These are phyloP conservation scores for Monoraphidium neglectum DNA, from an alignment of 139 green algal genomes.

Conservation along the genomic window DNA sequence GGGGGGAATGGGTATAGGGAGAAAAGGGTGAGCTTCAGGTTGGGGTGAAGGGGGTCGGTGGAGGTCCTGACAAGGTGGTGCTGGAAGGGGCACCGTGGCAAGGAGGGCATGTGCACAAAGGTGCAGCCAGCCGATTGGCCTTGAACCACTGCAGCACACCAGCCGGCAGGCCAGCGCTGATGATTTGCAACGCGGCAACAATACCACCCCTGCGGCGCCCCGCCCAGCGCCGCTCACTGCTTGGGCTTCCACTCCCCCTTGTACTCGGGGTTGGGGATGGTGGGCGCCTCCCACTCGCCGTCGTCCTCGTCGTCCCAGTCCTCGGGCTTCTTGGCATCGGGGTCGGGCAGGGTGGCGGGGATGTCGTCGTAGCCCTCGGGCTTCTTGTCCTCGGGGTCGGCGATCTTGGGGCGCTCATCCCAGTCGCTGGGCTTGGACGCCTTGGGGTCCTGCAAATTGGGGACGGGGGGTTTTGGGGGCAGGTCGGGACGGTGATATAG, in stretches of 20 bases:
- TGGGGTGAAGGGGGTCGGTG: no score
- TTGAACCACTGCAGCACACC: no score
- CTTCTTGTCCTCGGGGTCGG: constrained; percentile 82
- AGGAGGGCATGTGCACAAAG: no score
- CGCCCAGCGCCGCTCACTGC: constrained; percentile 60
- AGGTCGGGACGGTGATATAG: no score
- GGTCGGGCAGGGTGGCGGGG: constrained; percentile 77
- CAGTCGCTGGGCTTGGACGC: constrained; percentile 92
- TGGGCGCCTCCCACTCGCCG: constrained; percentile 85
- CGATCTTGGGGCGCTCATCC: constrained; percentile 80
- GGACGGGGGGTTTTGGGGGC: not conserved
- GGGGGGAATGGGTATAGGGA: no score
- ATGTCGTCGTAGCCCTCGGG: constrained; percentile 75
- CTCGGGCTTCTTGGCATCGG: constrained; percentile 81
- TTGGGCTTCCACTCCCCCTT: constrained; percentile 89
- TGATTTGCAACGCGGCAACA: no score
- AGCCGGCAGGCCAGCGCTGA: no score
- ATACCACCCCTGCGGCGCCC: no score
- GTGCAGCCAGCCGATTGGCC: no score
- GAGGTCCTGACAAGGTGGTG: no score
- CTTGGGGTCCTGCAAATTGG: constrained; percentile 76
- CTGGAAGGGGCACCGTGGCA: no score
- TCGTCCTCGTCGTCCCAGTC: constrained; percentile 94
- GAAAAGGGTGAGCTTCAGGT: no score
- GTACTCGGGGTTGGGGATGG: constrained; percentile 89